phyloP scores from a whole-genome alignment of 495 filamentous ascomycete species.

The Evernia prunastri region DNA sequence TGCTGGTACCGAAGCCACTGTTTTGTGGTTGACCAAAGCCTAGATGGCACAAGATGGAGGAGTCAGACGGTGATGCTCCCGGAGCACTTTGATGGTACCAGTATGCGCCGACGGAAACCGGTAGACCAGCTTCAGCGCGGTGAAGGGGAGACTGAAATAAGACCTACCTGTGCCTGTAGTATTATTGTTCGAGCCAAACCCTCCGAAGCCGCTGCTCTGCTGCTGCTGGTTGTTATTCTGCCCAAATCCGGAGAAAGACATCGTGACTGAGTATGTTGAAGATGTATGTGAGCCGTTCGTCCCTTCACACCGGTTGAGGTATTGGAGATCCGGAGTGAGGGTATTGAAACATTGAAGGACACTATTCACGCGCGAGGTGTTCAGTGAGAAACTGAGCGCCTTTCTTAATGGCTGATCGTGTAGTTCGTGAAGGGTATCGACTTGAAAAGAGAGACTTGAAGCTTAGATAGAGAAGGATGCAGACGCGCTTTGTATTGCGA shows the following conservation, averaged over 20 bases:
- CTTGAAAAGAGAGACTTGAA: slow-evolving; percentile 8
- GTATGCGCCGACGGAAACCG: slow-evolving; percentile 16
- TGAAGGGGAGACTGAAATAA: slow-evolving; percentile 5
- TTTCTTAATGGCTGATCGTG: not conserved
- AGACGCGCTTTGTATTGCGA: slow-evolving; percentile 13
- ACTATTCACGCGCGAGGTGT: not conserved
- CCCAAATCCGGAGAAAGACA: slow-evolving; percentile 54
- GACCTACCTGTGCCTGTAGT: slow-evolving; percentile 40
- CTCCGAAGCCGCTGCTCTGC: slow-evolving; percentile 47
- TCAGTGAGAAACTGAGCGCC: not conserved
- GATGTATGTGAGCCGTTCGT: not conserved
- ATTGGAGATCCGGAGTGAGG: not conserved
- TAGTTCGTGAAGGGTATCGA: not conserved
- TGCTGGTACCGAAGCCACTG: slow-evolving; percentile 30
- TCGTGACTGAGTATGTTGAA: slow-evolving; percentile 19
- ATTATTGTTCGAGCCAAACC: slow-evolving; percentile 51
- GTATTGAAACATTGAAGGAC: slow-evolving; percentile 11
- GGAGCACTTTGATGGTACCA: slow-evolving; percentile 21
- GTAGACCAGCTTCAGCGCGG: not conserved
- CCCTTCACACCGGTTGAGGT: not conserved
- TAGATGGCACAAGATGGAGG: slow-evolving; percentile 39
- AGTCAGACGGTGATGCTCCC: slow-evolving; percentile 36
- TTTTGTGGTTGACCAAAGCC: slow-evolving; percentile 52
- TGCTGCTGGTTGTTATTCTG: slow-evolving; percentile 46
- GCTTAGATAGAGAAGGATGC: not conserved